Conservation (phyloP, 345 rosid genomes). For the Citrus unshiu region DNA sequence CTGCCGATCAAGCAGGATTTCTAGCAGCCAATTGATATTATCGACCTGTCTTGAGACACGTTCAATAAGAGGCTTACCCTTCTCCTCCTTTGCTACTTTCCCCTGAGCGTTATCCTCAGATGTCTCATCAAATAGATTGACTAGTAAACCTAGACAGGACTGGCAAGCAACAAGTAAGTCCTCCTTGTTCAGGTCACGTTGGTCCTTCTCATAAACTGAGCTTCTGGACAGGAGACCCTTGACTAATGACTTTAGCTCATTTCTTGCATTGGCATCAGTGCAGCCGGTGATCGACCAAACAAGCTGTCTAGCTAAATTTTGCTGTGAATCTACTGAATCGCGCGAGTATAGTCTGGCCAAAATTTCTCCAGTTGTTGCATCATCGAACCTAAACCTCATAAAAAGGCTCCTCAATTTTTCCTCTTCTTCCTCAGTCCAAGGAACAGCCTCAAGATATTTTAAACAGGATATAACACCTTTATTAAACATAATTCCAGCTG, state of each 20-base stretch:
- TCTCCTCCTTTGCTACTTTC: conserved; percentile 25
- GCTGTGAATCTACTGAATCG: conserved; percentile 36
- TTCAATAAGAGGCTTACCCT: conserved; percentile 59
- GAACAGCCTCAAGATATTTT: conserved; percentile 88
- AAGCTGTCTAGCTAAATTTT: conserved; percentile 63
- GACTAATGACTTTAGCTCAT: conserved; percentile 72
- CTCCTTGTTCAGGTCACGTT: conserved; percentile 62
- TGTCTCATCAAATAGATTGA: conserved; percentile 57
- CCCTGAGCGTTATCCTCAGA: conserved; percentile 19
- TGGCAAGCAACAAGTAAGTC: conserved; percentile 58
- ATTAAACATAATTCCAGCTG: conserved; percentile 64
- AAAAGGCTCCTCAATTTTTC: conserved; percentile 68
- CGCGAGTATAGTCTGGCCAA: conserved; percentile 50
- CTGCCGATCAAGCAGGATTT: conserved; percentile 71
- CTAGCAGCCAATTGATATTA: conserved; percentile 80
- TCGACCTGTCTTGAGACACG: conserved; percentile 77
- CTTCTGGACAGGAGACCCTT: conserved; percentile 84
- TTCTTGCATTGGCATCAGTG: conserved; percentile 64
- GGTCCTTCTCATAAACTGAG: conserved; percentile 84
- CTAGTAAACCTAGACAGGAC: conserved; percentile 51
- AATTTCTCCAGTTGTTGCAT: conserved; percentile 53
- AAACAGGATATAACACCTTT: conserved; percentile 68
- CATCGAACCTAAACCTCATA: conserved; percentile 51
- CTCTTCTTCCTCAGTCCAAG: conserved; percentile 98
- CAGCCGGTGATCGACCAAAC: conserved; percentile 66